Base-by-base conservation (phyloP, 371 early-diverging fungal genomes). In the Parasitella parasitica region DNA sequence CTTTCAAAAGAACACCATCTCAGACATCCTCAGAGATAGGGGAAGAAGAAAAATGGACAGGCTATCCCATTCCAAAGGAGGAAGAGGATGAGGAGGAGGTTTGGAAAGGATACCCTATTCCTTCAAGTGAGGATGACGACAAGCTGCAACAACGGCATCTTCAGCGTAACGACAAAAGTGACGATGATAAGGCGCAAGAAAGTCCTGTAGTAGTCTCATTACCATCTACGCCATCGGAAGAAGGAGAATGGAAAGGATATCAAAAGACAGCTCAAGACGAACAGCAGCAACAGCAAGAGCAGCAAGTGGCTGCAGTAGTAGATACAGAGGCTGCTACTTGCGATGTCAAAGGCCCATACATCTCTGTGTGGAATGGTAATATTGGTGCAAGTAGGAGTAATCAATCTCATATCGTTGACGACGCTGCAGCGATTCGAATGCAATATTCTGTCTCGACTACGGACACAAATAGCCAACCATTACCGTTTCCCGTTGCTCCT, bases 41-140 rank as follows among this genome's bases (percentile, higher is more conserved):
- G 12, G 56, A 61, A 20, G 79, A 78, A 13, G 65, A 64, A 0
- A 63, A 69, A 0, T 76, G 76, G 76, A 70, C 39, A 36, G 76
- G 76, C 8, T 76, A 76, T 35, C 76, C 41, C 20, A 43, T 43
- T 20, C 43, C 43, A 24, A 32, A 57, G 16, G 55, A 55, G 15
- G 55, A 55, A 37, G 38, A 39, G 32, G 1, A 4, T 32, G 8
- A 55, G 39, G n/a, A 39, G n/a, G n/a, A n/a, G n/a, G n/a, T n/a
- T n/a, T n/a, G n/a, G n/a, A n/a, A n/a, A n/a, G n/a, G n/a, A n/a
- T n/a, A n/a, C n/a, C n/a, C 38, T 28, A 39, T 39, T 15, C 39
- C 39, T 16, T 39, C 39, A 0, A 39, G 39, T 39, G 39, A 39
- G n/a, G 38, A 38, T n/a, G 38, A 38, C 1, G 12, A 38, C n/a